phyloP scores from a whole-genome alignment of 768 basidiomycete species.

The Pleurotus platypus region DNA sequence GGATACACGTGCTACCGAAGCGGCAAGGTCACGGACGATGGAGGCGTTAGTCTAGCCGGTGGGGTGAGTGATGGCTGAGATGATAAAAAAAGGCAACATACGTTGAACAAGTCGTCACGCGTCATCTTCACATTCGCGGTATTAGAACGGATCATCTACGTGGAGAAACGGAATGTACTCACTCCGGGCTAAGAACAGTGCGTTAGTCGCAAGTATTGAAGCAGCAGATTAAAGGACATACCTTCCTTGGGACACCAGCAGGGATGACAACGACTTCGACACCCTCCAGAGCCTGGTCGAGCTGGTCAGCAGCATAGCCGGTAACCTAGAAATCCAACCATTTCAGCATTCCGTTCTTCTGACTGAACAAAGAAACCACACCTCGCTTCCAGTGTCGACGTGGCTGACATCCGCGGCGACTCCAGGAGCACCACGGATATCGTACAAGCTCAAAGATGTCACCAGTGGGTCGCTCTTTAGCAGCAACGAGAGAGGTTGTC shows the following conservation, averaged over 20 bases:
- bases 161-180: constrained; percentile 33
- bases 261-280: constrained; percentile 95
- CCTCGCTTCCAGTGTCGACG: constrained; percentile 83
- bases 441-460: constrained; percentile 82
- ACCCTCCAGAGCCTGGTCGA: constrained; percentile 87
- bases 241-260: constrained; percentile 98
- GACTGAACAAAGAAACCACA: constrained; percentile 30
- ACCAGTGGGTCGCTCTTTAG: constrained; percentile 93
- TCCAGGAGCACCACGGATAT: constrained; percentile 94
- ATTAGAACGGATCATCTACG: constrained; percentile 20
- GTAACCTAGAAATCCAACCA: constrained; percentile 47
- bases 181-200: constrained; percentile 66
- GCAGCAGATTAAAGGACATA: constrained; percentile 27
- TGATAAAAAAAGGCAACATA: constrained; percentile 31
- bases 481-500: constrained; percentile 92
- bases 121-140: constrained; percentile 65
- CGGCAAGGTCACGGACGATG: constrained; percentile 94
- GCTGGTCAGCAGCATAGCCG: constrained; percentile 81
- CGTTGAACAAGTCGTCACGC: constrained; percentile 95
- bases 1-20: constrained; percentile 78
- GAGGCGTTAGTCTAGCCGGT: constrained; percentile 84
- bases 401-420: constrained; percentile 98
- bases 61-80: background rate
- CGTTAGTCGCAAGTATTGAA: constrained; percentile 18
- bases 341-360: constrained; percentile 8